These are phyloP conservation scores for Senna tora DNA, from an alignment of 306 rosid species.

Conservation along the genomic window DNA sequence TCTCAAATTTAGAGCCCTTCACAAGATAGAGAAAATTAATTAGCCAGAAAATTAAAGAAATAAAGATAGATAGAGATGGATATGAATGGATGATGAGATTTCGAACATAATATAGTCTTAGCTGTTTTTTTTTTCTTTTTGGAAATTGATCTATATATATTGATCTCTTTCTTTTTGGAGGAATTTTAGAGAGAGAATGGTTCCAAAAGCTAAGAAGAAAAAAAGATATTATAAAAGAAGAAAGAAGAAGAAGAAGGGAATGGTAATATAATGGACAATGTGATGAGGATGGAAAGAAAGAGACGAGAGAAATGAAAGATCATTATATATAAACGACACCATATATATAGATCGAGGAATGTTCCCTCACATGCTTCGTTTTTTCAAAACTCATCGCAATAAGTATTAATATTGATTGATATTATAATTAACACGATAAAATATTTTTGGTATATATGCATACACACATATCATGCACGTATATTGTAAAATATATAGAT, in stretches of 20 bases:
- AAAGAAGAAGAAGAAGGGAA: neutral
- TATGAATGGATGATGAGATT: neutral
- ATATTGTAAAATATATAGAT: too few relatives aligned
- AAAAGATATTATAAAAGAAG: too few relatives aligned
- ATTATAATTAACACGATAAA: too few relatives aligned
- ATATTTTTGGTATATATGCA: too few relatives aligned
- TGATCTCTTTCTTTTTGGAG: constrained; percentile 26
- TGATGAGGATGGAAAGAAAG: constrained; percentile 29
- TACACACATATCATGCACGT: too few relatives aligned
- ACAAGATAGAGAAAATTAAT: neutral
- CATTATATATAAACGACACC: constrained; percentile 11
- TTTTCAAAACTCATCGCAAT: neutral
- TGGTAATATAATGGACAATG: too few relatives aligned
- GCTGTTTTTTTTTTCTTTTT: constrained; percentile 37
- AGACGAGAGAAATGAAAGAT: constrained; percentile 25
- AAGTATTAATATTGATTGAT: too few relatives aligned
- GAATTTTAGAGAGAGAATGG: neutral
- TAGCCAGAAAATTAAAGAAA: neutral
- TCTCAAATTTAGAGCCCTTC: constrained; percentile 36
- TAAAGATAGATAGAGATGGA: neutral
- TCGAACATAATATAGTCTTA: constrained; percentile 27
- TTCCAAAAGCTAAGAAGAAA: constrained; percentile 6
- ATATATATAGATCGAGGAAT: constrained; percentile 21
- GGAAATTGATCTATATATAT: too few relatives aligned
- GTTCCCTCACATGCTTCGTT: constrained; percentile 34